Evolutionary conservation across 768 basidiomycete genomes (phyloP).

Genomic region (Scleroderma bovista): DNA sequence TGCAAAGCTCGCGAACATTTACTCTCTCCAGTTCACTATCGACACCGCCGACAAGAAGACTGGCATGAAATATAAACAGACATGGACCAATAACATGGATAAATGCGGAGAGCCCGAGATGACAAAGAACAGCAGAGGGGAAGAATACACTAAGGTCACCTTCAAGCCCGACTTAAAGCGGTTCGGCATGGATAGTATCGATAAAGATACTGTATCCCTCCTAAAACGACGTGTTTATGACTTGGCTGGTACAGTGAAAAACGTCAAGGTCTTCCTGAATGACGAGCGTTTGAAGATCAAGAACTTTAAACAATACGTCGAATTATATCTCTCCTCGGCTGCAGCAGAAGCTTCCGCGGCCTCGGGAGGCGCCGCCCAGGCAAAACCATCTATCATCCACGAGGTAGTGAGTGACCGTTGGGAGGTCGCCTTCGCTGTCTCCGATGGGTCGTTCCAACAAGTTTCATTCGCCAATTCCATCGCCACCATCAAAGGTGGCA

Average conservation of each 20-base stretch:
- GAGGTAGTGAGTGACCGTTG: slow-evolving; percentile 79
- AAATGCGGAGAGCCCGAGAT: slow-evolving; percentile 88
- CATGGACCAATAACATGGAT: slow-evolving; percentile 91
- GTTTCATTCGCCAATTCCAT: slow-evolving; percentile 99
- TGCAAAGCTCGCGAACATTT: slow-evolving; percentile 97
- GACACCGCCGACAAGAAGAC: slow-evolving; percentile 91
- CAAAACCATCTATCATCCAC: slow-evolving; percentile 75
- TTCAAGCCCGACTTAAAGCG: slow-evolving; percentile 90
- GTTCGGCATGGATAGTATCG: slow-evolving; percentile 89
- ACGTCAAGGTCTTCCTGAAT: slow-evolving; percentile 91
- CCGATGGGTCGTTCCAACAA: slow-evolving; percentile 87
- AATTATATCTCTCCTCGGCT: slow-evolving; percentile 82
- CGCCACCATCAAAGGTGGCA: slow-evolving; percentile 93
- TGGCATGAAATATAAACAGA: slow-evolving; percentile 89
- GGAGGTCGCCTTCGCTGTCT: slow-evolving; percentile 94
- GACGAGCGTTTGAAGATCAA: slow-evolving; percentile 90
- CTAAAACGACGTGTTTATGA: slow-evolving; percentile 94
- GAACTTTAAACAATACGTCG: slow-evolving; percentile 95
- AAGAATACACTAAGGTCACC: slow-evolving; percentile 89
- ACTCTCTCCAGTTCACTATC: slow-evolving; percentile 92
- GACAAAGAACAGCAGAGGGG: slow-evolving; percentile 79
- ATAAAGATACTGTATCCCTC: slow-evolving; percentile 84
- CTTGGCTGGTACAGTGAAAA: slow-evolving; percentile 91
- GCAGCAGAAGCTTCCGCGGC: slow-evolving; percentile 62
- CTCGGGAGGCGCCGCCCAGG: slow-evolving; percentile 73